Percentiles rank a stretch among this genome's conserved stretches.
Evolutionary conservation across 2,329 filamentous ascomycete species (phyloP).

Genomic region (Xylariaceae sp.): DNA sequence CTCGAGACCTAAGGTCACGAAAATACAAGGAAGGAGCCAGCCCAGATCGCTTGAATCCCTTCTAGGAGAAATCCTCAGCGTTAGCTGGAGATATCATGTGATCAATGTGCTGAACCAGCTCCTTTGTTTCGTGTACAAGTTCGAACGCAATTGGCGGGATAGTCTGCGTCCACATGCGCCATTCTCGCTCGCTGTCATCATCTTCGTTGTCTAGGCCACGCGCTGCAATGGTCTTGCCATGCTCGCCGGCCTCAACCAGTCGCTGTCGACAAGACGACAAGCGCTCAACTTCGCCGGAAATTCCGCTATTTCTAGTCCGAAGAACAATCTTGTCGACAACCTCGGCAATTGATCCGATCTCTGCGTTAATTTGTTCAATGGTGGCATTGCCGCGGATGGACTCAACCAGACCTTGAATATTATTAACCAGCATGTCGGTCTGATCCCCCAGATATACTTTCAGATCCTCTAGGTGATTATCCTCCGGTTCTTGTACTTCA

Average conservation of each 20-base stretch:
- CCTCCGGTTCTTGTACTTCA: slow-evolving; percentile 38
- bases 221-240: slow-evolving; percentile 54
- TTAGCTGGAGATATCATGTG: slow-evolving; percentile 34
- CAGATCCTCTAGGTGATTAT: slow-evolving; percentile 45
- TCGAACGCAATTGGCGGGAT: slow-evolving; percentile 83
- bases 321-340: slow-evolving; percentile 66
- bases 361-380: slow-evolving; percentile 59
- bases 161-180: slow-evolving; percentile 61
- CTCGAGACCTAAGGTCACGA: slow-evolving; percentile 17
- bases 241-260: slow-evolving; percentile 58
- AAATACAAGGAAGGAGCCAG: slow-evolving; percentile 22
- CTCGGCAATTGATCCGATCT: slow-evolving; percentile 64
- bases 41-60: slow-evolving; percentile 16
- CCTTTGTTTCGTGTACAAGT: slow-evolving; percentile 76
- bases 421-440: slow-evolving; percentile 70
- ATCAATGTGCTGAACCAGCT: slow-evolving; percentile 51
- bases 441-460: slow-evolving; percentile 78
- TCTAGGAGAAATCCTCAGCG: slow-evolving; percentile 44
- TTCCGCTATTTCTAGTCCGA: slow-evolving; percentile 55
- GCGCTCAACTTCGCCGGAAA: slow-evolving; percentile 48
- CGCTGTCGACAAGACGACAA: slow-evolving; percentile 60
- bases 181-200: slow-evolving; percentile 44
- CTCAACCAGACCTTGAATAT: slow-evolving; percentile 74
- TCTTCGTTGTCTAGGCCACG: slow-evolving; percentile 46
- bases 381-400: slow-evolving; percentile 62